These are phyloP conservation scores for Otatea glauca DNA, from an alignment of 176 grass and related monocot genomes.

Conservation along the genomic window DNA sequence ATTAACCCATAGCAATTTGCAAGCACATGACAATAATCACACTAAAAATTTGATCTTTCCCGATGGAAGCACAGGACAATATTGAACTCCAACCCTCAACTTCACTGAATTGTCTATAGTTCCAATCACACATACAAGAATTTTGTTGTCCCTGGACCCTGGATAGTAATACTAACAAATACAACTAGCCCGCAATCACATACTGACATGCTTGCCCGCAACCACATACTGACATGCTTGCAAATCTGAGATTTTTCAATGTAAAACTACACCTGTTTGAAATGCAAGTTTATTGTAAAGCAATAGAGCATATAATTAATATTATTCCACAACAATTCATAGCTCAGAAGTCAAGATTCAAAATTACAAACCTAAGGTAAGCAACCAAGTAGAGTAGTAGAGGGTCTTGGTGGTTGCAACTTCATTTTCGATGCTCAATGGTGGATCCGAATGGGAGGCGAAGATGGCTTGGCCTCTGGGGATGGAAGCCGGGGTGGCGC, in stretches of 20 bases:
- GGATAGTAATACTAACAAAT: conserved; percentile 9
- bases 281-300: background rate
- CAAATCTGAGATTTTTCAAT: background rate
- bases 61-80: background rate
- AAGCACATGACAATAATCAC: background rate
- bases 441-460: too few species aligned
- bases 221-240: background rate
- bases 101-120: conserved; percentile 4
- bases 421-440: too few species aligned
- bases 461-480: too few species aligned
- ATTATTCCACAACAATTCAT: background rate
- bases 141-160: background rate
- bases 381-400: conserved; percentile 69
- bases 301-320: background rate
- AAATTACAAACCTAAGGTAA: conserved; percentile 77
- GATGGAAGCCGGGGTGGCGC: too few species aligned
- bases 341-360: background rate
- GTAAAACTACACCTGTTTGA: background rate
- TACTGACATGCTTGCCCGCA: background rate
- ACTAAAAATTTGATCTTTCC: background rate
- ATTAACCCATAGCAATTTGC: background rate
- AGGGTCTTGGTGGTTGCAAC: too few species aligned
- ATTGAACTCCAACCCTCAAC: background rate
- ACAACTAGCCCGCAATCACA: background rate
- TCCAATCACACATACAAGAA: background rate